Conservation (phyloP, 805 yeast species). For the Barnettozyma botsteinii region DNA sequence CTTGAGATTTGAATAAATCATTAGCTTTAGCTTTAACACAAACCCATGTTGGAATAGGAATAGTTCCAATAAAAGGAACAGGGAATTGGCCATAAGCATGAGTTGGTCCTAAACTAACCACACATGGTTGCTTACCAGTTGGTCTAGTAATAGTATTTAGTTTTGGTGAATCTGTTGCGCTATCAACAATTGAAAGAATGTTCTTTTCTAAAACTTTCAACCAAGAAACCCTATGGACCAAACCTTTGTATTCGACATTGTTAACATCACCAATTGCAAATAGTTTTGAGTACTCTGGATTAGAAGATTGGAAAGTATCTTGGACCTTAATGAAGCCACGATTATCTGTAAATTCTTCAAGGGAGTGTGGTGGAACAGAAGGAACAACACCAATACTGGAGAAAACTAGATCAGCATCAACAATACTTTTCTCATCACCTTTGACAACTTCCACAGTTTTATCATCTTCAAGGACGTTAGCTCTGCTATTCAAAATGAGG, state of each 20-base stretch:
- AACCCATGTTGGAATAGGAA: constrained; percentile 19
- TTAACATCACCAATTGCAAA: constrained; percentile 33
- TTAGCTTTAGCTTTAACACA: constrained; percentile 17
- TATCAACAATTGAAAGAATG: constrained; percentile 13
- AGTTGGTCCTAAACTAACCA: constrained; percentile 24
- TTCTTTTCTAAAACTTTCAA: background rate
- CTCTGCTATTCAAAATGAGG: constrained; percentile 9
- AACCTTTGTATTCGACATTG: constrained; percentile 22
- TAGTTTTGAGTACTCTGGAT: constrained; percentile 12
- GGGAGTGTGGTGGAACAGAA: constrained; percentile 9
- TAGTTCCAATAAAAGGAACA: constrained; percentile 20
- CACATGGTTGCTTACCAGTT: constrained; percentile 1
- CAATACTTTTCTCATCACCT: constrained; percentile 12
- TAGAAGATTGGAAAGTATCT: constrained; percentile 7
- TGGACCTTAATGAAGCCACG: constrained; percentile 11
- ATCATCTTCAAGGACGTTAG: constrained; percentile 1
- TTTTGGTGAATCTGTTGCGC: constrained; percentile 5
- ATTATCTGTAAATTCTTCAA: background rate
- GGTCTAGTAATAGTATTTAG: background rate
- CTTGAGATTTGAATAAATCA: constrained; percentile 10
- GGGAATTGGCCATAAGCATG: constrained; percentile 25
- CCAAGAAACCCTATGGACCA: constrained; percentile 11
- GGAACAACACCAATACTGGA: constrained; percentile 10
- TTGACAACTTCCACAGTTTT: constrained; percentile 2
- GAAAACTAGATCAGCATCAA: constrained; percentile 8